phyloP scores from a whole-genome alignment of 352 stramenopile genomes.

The Blastocystis sp. region DNA sequence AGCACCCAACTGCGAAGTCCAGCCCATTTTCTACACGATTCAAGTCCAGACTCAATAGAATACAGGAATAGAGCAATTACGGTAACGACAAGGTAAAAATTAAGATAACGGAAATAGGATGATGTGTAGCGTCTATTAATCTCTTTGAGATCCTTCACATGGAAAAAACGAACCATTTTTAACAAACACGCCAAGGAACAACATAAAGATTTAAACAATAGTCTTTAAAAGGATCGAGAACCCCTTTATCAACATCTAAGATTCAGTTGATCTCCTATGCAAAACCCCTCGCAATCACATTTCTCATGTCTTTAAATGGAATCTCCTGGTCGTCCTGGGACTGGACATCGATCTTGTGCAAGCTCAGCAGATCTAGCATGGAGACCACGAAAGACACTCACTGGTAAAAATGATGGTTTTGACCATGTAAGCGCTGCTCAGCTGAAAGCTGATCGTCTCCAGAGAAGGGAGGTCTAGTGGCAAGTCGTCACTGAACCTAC shows the following conservation, averaged over 20 bases:
- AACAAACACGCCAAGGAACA: slow-evolving; percentile 12
- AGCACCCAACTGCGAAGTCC: not conserved
- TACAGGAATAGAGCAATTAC: not conserved
- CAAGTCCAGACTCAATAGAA: not conserved
- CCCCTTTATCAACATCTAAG: not conserved
- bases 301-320: slow-evolving; percentile 34
- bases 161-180: not conserved
- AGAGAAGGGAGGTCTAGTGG: not conserved
- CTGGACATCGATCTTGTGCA: not conserved
- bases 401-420: slow-evolving; percentile 4
- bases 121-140: not conserved
- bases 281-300: not conserved
- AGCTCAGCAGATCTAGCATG: not conserved
- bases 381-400: not conserved
- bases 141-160: not conserved
- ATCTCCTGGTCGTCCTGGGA: not conserved
- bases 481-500: not conserved
- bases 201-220: not conserved
- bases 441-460: not conserved
- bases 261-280: not conserved
- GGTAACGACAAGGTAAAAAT: slow-evolving; percentile 31
- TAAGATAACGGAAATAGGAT: slow-evolving; percentile 15
- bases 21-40: not conserved
- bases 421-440: not conserved
- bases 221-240: not conserved